Base-by-base conservation (phyloP, 345 rosid species). In the Populus pruinosa region DNA sequence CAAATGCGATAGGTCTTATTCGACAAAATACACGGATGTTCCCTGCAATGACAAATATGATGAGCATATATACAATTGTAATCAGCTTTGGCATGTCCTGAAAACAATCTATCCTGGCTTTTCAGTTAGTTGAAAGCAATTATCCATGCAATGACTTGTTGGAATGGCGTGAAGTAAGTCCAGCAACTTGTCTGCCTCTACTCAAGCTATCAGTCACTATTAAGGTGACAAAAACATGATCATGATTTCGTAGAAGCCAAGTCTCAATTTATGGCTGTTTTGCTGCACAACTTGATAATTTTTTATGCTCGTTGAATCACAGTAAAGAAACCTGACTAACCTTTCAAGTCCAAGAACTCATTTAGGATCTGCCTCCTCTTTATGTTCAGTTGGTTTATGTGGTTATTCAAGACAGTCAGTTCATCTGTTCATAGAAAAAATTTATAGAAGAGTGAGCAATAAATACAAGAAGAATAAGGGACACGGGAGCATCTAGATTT, bases 11-110 rank as follows among this genome's bases (percentile, higher is more conserved):
- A 6, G 97, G 94, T 79, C 89, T 89, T 23, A 92, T 77, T 23
- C 94, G 93, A 75, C 97, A 92, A 78, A 90, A 92, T 31, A 92
- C 97, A 43, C 97, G 93, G 76, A 92, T 92, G 73, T 88, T 92
- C 35, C 93, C 94, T 91, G 87, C 77, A 70, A 56, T 27, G 66
- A 43, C 61, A 64, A 36, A 67, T 53, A 25, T 25, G 20, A 25
- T 36, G 20, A 63, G 44, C 17, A 47, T 47, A 14, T 14, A 14
- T 47, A 13, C 17, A 47, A 4, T 4, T 47, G 50, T 14, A 44
- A 44, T 44, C 49, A 13, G 10, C 44, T 44, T 44, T 44, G 49
- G 14, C 49, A 12, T 44, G 1, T 3, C 49, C 49, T 44, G 49
- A 11, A 10, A 44, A 44, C 16, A 12, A 44, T 44, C 13, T 44